A percentile compares a stretch with the other conserved stretches of the same genome.
Evolutionary conservation across 257 asterid genomes (phyloP).

Genomic region (Capsicum rhomboideum): DNA sequence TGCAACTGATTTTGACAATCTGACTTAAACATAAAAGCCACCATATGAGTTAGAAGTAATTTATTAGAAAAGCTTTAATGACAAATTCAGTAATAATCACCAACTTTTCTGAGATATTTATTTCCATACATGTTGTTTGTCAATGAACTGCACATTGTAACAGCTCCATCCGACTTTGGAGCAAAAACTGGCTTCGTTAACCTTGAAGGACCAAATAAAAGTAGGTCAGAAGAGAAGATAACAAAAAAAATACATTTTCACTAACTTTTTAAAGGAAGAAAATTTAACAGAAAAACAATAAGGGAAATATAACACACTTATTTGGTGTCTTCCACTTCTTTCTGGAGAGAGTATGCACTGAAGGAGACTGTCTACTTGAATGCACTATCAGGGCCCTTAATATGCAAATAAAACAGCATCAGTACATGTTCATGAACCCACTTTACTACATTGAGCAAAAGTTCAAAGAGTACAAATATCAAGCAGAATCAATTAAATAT

Average conservation of each 20-base stretch:
- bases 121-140: conserved; percentile 31
- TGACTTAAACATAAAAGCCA: conserved; percentile 24
- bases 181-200: conserved; percentile 25
- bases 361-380: conserved; percentile 24
- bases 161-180: conserved; percentile 28
- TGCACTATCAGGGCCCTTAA: conserved; percentile 49
- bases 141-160: conserved; percentile 15
- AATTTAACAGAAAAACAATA: conserved; percentile 11
- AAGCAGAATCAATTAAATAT: conserved; percentile 5
- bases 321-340: conserved; percentile 35
- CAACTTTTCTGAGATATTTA: conserved; percentile 57
- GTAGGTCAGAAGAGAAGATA: conserved; percentile 13
- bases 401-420: conserved; percentile 6
- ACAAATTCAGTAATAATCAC: conserved; percentile 14
- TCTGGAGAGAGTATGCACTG: conserved; percentile 28
- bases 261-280: not conserved
- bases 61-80: not conserved
- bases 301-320: conserved; percentile 29
- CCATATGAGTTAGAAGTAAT: not conserved
- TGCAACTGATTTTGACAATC: conserved; percentile 28
- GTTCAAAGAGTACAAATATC: not conserved
- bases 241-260: not conserved
- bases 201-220: conserved; percentile 31
- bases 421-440: not conserved
- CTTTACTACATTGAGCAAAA: not conserved